Percentiles rank a stretch among this genome's conserved stretches.
These are phyloP conservation scores for Arxiozyma slooffiae DNA, from an alignment of 1,139 yeast genomes.

Conservation along the genomic window DNA sequence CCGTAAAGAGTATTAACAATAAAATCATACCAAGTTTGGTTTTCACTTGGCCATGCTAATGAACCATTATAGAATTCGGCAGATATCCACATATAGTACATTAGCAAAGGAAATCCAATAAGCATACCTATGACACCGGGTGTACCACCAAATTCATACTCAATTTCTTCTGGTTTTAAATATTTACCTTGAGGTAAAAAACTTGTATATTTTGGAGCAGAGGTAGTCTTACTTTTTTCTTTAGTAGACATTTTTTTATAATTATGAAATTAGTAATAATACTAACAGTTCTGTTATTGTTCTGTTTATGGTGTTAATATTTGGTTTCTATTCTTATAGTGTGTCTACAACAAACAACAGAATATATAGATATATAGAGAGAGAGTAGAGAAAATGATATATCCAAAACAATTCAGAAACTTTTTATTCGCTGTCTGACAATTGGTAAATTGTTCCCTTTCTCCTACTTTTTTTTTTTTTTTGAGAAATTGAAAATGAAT, in stretches of 20 bases:
- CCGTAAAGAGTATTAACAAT: constrained; percentile 33
- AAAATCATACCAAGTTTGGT: constrained; percentile 53
- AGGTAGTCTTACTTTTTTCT: background rate
- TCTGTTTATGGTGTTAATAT: no score
- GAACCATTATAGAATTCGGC: constrained; percentile 69
- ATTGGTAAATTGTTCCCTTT: no score
- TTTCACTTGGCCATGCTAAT: constrained; percentile 58
- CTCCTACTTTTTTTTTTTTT: no score
- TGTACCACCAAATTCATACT: constrained; percentile 91
- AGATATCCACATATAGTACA: constrained; percentile 96
- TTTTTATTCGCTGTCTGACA: no score
- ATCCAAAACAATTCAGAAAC: no score
- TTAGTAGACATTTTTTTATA: background rate
- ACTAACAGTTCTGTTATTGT: no score
- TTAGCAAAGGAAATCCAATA: constrained; percentile 79
- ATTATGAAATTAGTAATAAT: background rate
- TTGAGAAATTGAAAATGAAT: no score
- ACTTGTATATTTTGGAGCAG: background rate
- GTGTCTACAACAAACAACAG: no score
- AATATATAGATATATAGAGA: no score
- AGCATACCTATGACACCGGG: constrained; percentile 91
- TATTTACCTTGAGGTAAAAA: constrained; percentile 33
- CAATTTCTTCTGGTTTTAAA: constrained; percentile 37
- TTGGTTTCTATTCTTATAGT: background rate
- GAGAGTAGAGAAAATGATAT: no score